phyloP scores from a whole-genome alignment of 2,329 filamentous ascomycete species.

The Trichoderma oligosporum region DNA sequence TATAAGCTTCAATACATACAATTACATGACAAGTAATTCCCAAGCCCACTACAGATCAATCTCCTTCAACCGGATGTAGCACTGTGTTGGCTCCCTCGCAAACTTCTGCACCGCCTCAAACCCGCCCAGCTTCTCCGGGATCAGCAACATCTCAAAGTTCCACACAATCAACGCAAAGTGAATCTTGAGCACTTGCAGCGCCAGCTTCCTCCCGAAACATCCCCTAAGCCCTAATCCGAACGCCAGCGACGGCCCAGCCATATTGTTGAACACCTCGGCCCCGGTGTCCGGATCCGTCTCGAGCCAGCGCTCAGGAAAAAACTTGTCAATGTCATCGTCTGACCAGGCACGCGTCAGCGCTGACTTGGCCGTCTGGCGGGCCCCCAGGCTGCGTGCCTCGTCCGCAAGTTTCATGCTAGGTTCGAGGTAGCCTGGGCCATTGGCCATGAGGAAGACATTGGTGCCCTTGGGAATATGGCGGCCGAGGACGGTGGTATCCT shows the following conservation, averaged over 20 bases:
- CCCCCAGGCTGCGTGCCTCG: conserved; percentile 28
- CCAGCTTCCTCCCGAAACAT: conserved; percentile 39
- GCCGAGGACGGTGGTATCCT: conserved; percentile 34
- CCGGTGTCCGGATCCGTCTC: conserved; percentile 9
- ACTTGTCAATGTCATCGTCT: conserved; percentile 27
- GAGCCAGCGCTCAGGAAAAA: conserved; percentile 39
- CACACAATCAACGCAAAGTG: conserved; percentile 36
- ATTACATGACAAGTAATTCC: background rate
- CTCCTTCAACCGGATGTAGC: conserved; percentile 3
- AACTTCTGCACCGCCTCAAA: conserved; percentile 13
- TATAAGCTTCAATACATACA: background rate
- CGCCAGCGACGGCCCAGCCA: conserved; percentile 34
- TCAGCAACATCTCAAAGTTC: conserved; percentile 33
- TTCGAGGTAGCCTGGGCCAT: conserved; percentile 26
- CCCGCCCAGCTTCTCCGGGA: conserved; percentile 5
- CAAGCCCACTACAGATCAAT: conserved; percentile 1
- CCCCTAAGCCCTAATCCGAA: conserved; percentile 37
- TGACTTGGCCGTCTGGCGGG: background rate
- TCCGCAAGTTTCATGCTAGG: conserved; percentile 25
- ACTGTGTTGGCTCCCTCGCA: conserved; percentile 10
- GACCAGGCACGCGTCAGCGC: conserved; percentile 27
- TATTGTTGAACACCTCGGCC: conserved; percentile 28
- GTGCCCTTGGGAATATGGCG: conserved; percentile 35
- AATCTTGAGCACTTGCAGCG: conserved; percentile 35
- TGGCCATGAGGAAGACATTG: conserved; percentile 28